Conservation (phyloP, 805 yeast genomes). For the Metschnikowia santaceciliae region DNA sequence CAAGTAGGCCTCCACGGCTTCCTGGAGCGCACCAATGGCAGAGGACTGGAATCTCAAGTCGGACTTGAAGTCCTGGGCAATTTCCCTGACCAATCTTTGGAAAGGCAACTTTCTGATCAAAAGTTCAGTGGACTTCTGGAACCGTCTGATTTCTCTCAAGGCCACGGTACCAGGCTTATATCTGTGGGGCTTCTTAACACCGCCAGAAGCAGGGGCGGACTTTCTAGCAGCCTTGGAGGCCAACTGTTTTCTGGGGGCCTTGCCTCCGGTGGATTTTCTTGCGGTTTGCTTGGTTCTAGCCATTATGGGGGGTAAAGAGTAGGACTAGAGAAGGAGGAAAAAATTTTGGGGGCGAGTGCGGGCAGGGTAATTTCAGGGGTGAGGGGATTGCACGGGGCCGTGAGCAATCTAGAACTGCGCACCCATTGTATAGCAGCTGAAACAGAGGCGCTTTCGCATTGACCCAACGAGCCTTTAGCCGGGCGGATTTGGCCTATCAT, state of each 20-base stretch:
- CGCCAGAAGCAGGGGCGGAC: slow-evolving; percentile 45
- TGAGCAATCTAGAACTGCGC: slow-evolving; percentile 4
- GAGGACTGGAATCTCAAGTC: slow-evolving; percentile 45
- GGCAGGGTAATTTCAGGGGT: slow-evolving; percentile 5
- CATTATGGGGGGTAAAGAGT: slow-evolving; percentile 19
- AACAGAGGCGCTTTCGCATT: slow-evolving; percentile 1
- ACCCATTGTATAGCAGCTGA: neutral
- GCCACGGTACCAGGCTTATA: slow-evolving; percentile 49
- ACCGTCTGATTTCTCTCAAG: slow-evolving; percentile 46
- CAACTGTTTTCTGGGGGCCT: slow-evolving; percentile 47
- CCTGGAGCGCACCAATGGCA: slow-evolving; percentile 45
- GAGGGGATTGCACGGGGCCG: slow-evolving; percentile 2
- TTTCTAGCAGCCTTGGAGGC: slow-evolving; percentile 47
- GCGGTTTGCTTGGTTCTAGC: slow-evolving; percentile 48
- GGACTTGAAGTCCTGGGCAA: slow-evolving; percentile 44
- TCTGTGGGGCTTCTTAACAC: slow-evolving; percentile 48
- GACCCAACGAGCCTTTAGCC: neutral
- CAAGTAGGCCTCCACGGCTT: slow-evolving; percentile 45
- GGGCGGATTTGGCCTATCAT: neutral
- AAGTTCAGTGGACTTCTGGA: slow-evolving; percentile 43
- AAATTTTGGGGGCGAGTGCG: neutral
- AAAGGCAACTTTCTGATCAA: slow-evolving; percentile 45
- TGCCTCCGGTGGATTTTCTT: slow-evolving; percentile 47
- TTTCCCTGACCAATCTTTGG: slow-evolving; percentile 47
- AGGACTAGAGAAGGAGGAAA: neutral